These are phyloP conservation scores for Lachancea quebecensis DNA, from an alignment of 805 yeast species.

Conservation along the genomic window DNA sequence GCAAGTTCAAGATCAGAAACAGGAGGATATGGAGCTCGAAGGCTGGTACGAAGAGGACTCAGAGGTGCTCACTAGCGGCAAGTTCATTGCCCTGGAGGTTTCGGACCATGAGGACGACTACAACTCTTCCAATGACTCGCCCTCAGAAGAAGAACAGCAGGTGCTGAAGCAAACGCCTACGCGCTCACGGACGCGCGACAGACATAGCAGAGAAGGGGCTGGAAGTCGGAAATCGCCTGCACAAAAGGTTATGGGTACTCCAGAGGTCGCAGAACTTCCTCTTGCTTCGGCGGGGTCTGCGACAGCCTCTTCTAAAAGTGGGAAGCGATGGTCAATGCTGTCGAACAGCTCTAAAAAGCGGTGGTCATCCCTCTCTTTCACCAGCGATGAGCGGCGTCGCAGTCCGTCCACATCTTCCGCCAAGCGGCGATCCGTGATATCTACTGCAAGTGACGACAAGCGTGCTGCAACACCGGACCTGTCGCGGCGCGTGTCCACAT, in stretches of 20 bases:
- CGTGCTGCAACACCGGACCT: not conserved
- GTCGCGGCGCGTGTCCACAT: not conserved
- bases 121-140: constrained; percentile 11
- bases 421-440: constrained; percentile 1
- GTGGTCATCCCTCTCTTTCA: constrained; percentile 26
- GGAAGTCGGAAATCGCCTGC: not conserved
- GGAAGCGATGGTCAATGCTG: constrained; percentile 27
- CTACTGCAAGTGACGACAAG: constrained; percentile 6
- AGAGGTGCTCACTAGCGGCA: constrained; percentile 12
- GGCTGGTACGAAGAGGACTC: constrained; percentile 23
- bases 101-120: constrained; percentile 28
- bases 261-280: too few relatives aligned
- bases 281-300: too few relatives aligned
- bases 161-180: not conserved
- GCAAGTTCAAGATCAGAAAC: not conserved
- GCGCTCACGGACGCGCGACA: not conserved
- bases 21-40: constrained; percentile 17
- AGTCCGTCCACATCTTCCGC: not conserved
- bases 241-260: too few relatives aligned
- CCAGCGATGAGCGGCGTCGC: constrained; percentile 9
- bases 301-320: not conserved
- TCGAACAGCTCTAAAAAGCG: constrained; percentile 28
- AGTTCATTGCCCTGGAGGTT: constrained; percentile 29
- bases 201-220: not conserved
- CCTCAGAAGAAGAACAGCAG: not conserved